phyloP scores from a whole-genome alignment of 768 basidiomycete species.

The Postia placenta region DNA sequence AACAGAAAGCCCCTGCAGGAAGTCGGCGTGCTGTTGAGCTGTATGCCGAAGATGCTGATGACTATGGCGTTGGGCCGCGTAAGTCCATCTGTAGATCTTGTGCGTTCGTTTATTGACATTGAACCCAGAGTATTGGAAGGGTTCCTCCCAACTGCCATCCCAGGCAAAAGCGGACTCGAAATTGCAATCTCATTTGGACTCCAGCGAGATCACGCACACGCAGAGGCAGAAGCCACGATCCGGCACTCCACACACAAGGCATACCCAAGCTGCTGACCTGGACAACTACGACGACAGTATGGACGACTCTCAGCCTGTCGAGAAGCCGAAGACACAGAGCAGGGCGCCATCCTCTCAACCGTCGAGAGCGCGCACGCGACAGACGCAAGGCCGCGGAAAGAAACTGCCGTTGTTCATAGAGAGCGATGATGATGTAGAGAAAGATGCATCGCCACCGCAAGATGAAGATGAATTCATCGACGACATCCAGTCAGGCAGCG shows the following conservation, averaged over 20 bases:
- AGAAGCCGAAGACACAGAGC: conserved; percentile 1
- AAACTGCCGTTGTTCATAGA: conserved; percentile 43
- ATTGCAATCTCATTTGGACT: conserved; percentile 3
- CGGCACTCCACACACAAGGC: conserved; percentile 7
- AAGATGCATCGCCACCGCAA: too few relatives aligned
- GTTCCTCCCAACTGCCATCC: conserved; percentile 16
- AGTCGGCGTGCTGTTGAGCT: conserved; percentile 42
- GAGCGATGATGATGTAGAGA: conserved; percentile 5
- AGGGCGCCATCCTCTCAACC: not conserved
- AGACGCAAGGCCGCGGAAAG: conserved; percentile 21
- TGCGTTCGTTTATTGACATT: conserved; percentile 5
- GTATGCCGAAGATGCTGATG: conserved; percentile 42
- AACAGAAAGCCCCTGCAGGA: conserved; percentile 24
- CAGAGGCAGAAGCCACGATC: conserved; percentile 13
- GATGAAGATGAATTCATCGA: conserved; percentile 23
- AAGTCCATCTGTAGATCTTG: conserved; percentile 11
- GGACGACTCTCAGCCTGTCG: conserved; percentile 5
- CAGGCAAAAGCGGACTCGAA: too few relatives aligned
- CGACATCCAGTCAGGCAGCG: conserved; percentile 30
- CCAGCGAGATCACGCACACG: conserved; percentile 10
- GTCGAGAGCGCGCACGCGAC: conserved; percentile 15
- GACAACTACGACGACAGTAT: conserved; percentile 37
- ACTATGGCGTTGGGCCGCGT: conserved; percentile 52
- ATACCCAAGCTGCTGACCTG: conserved; percentile 24
- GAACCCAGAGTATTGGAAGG: conserved; percentile 55